Conservation (phyloP, 768 basidiomycete species). For the Galerina sulciceps region DNA sequence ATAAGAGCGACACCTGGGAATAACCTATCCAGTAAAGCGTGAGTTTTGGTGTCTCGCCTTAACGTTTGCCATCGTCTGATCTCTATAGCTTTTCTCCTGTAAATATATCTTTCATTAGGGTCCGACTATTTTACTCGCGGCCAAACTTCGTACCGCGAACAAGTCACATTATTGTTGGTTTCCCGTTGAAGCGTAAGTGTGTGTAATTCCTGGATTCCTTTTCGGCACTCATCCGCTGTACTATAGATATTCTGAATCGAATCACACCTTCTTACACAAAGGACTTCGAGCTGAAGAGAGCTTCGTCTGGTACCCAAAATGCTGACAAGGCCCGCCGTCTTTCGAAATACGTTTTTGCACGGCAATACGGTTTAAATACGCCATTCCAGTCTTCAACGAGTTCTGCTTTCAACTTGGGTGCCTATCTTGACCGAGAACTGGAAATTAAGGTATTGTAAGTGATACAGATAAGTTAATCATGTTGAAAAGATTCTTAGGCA, state of each 20-base stretch:
- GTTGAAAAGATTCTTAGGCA: conserved; percentile 9
- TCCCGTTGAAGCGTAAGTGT: conserved; percentile 68
- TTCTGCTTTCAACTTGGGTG: conserved; percentile 40
- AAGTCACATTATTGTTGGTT: conserved; percentile 58
- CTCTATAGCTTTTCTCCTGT: conserved; percentile 45
- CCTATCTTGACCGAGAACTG: conserved; percentile 64
- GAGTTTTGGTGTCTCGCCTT: not conserved
- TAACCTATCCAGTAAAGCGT: not conserved
- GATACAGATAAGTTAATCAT: not conserved
- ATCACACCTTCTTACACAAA: conserved; percentile 46
- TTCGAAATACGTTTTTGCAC: conserved; percentile 85
- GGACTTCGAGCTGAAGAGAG: conserved; percentile 9
- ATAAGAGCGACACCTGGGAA: not conserved
- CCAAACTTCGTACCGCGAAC: conserved; percentile 57
- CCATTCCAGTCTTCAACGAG: conserved; percentile 47
- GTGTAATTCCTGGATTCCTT: not conserved
- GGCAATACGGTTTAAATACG: conserved; percentile 70
- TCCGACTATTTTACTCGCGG: conserved; percentile 70
- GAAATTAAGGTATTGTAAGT: conserved; percentile 66
- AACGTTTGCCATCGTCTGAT: not conserved
- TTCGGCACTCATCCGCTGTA: not conserved
- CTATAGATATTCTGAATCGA: conserved; percentile 69
- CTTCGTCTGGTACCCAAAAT: conserved; percentile 36
- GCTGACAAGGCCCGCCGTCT: conserved; percentile 61
- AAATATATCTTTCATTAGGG: conserved; percentile 56